Conservation (phyloP, 2,329 filamentous ascomycete genomes). For the Fusarium sp. region DNA sequence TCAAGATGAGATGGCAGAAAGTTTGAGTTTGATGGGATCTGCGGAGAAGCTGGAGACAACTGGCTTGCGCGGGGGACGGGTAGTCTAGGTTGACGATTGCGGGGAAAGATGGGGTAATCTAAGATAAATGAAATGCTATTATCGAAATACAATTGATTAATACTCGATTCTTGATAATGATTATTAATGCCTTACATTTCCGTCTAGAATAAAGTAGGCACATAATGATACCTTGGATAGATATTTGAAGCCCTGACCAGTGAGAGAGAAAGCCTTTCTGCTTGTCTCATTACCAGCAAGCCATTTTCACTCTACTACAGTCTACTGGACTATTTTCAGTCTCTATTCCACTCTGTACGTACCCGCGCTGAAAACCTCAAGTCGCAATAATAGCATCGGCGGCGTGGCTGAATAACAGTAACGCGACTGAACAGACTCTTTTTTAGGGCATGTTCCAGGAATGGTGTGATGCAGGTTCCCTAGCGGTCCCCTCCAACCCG, state of each 20-base stretch:
- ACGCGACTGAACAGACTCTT: conserved; percentile 7
- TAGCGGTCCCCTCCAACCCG: conserved; percentile 1
- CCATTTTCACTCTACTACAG: neutral
- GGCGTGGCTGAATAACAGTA: conserved; percentile 22
- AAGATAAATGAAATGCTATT: neutral
- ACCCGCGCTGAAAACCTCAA: conserved; percentile 13
- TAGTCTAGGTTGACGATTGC: conserved; percentile 21
- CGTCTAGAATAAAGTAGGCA: neutral
- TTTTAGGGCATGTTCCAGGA: conserved; percentile 30
- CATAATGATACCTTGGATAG: neutral
- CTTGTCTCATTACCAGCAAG: conserved; percentile 13
- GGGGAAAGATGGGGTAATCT: conserved; percentile 44
- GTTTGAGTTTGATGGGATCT: conserved; percentile 9
- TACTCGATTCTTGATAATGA: neutral
- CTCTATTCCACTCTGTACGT: conserved; percentile 16
- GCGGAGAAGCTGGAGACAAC: conserved; percentile 15
- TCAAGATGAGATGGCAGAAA: neutral
- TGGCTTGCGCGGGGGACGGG: conserved; percentile 37
- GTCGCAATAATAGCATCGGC: conserved; percentile 3
- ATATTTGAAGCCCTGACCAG: neutral
- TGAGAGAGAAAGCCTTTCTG: conserved; percentile 10
- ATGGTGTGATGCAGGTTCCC: conserved; percentile 24
- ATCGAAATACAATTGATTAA: neutral
- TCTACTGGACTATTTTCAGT: neutral
- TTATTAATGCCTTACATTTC: neutral